A percentile compares a stretch with the other conserved stretches of the same genome.
phyloP scores from a whole-genome alignment of 208 protist genomes.

The Crithidia bombi region DNA sequence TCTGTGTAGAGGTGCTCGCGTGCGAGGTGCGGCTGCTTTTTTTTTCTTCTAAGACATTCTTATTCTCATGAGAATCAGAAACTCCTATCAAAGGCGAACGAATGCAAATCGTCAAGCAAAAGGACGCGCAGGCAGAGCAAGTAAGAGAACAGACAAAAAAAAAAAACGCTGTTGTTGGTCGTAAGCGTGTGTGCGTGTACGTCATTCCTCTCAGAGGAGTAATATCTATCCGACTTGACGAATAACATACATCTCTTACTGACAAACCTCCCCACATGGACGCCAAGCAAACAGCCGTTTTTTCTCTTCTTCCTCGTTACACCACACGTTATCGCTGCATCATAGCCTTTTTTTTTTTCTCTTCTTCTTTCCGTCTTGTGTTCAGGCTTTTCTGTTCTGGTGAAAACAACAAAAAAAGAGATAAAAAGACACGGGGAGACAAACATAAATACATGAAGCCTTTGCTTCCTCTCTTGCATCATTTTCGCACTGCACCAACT shows the following conservation, averaged over 20 bases:
- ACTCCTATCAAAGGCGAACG: background rate
- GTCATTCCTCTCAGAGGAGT: background rate
- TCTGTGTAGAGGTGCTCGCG: background rate
- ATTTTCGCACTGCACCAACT: too few relatives aligned
- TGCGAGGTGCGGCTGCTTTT: background rate
- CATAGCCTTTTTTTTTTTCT: too few relatives aligned
- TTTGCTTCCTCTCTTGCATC: background rate
- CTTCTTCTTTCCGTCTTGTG: background rate
- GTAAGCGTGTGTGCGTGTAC: background rate
- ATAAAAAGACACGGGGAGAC: background rate
- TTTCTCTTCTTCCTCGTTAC: background rate
- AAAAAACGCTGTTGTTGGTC: background rate
- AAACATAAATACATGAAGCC: conserved; percentile 9
- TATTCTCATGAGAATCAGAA: conserved; percentile 7
- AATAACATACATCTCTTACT: background rate
- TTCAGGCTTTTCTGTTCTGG: background rate
- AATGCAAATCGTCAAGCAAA: background rate
- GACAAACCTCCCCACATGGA: background rate
- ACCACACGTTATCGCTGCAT: too few relatives aligned
- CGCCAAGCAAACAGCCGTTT: background rate
- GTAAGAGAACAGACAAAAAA: background rate
- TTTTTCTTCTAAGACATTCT: too few relatives aligned
- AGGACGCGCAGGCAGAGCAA: too few relatives aligned
- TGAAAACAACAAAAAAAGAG: background rate
- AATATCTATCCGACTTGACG: background rate